Conservation (phyloP, 306 rosid species). For the Pterocarpus santalinus region DNA sequence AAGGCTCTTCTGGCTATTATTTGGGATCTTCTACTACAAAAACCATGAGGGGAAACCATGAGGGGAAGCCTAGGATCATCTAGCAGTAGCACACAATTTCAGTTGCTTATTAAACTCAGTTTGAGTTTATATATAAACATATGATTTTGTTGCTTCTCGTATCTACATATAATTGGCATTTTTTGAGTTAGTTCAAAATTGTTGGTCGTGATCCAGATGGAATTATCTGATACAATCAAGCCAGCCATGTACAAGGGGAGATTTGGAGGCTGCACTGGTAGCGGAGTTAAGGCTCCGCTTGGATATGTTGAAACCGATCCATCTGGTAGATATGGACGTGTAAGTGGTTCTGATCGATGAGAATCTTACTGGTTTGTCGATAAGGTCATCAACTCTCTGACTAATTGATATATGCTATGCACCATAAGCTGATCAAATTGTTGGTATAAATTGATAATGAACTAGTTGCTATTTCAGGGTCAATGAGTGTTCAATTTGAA, state of each 20-base stretch:
- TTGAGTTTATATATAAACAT: background rate
- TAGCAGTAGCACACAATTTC: slow-evolving; percentile 43
- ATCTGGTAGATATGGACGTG: slow-evolving; percentile 88
- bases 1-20: slow-evolving; percentile 65
- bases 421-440: background rate
- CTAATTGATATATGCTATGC: background rate
- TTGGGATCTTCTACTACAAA: slow-evolving; percentile 62
- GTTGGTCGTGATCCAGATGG: background rate
- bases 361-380: background rate
- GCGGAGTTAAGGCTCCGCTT: slow-evolving; percentile 51
- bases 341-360: slow-evolving; percentile 49
- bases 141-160: slow-evolving; percentile 3
- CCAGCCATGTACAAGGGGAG: slow-evolving; percentile 59
- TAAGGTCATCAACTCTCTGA: background rate
- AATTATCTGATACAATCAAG: slow-evolving; percentile 8
- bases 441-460: background rate
- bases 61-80: slow-evolving; percentile 70
- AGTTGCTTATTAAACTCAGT: background rate
- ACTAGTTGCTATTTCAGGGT: background rate
- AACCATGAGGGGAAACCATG: slow-evolving; percentile 69
- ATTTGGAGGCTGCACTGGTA: slow-evolving; percentile 37
- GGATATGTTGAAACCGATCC: slow-evolving; percentile 89
- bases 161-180: background rate
- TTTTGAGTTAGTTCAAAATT: background rate
- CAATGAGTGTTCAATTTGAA: background rate